phyloP scores from a whole-genome alignment of 2,329 filamentous ascomycete genomes.

The Fusarium sp. region DNA sequence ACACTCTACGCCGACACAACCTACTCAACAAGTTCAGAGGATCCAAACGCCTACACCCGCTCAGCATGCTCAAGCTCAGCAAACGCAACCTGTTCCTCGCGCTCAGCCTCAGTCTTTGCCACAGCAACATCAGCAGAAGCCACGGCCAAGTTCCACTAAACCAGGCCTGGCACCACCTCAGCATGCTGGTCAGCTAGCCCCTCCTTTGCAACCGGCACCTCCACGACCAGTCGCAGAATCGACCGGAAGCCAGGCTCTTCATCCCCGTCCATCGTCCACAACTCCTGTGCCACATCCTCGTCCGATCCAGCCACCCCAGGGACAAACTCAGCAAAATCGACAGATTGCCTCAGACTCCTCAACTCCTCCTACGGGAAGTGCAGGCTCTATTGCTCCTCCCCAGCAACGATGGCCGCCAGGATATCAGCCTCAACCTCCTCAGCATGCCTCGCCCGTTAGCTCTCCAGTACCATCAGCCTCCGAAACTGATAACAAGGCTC shows the following conservation, averaged over 20 bases:
- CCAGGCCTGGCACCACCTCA: constrained; percentile 54
- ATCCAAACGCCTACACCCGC: constrained; percentile 24
- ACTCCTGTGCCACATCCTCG: constrained; percentile 54
- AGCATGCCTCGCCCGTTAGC: constrained; percentile 45
- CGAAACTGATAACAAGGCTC: constrained; percentile 47
- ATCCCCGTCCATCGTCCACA: constrained; percentile 49
- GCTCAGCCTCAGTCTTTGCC: constrained; percentile 36
- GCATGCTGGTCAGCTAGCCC: constrained; percentile 51
- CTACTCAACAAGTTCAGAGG: constrained; percentile 38
- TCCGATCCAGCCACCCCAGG: constrained; percentile 50
- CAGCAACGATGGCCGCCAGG: constrained; percentile 53
- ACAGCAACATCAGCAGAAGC: constrained; percentile 41
- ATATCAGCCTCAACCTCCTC: constrained; percentile 48
- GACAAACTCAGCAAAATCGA: constrained; percentile 44
- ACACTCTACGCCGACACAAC: constrained; percentile 37
- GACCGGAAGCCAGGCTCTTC: constrained; percentile 41
- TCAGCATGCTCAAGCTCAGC: constrained; percentile 29
- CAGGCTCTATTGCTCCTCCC: constrained; percentile 43
- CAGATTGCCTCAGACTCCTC: constrained; percentile 52
- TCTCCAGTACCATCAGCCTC: constrained; percentile 44
- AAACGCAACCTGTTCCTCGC: constrained; percentile 33
- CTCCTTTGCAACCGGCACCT: constrained; percentile 53
- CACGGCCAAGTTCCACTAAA: constrained; percentile 45
- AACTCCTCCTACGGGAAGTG: constrained; percentile 39
- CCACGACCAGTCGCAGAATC: constrained; percentile 43